Base-by-base conservation (phyloP, 805 yeast genomes). In the Ogataea henricii region DNA sequence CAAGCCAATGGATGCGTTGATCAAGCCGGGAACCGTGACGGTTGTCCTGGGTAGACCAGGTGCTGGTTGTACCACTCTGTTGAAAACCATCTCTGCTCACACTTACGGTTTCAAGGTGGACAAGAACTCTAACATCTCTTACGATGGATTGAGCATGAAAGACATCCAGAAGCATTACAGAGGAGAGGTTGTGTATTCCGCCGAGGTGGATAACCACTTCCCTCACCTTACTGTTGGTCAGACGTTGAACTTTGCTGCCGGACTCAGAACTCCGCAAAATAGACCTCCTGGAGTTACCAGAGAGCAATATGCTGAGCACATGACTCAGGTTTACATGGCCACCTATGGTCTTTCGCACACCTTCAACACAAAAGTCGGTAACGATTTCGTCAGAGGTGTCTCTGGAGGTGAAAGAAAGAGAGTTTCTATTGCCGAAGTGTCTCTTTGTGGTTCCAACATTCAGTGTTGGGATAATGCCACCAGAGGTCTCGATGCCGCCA, bases 11-110 rank as follows among this genome's bases (percentile, higher is more conserved):
- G 87, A 83, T 57, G 89, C 83, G 14, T 45, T 77, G 3, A 70
- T 82, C 46, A 69, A 68, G 43, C 82, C 87, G 3, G 89, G 89
- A 41, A 83, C 82, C 51, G 68, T 85, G 40, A 76, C 85, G 6
- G 85, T 85, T 42, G 89, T 86, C 9, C 69, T 86, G 39, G 92
- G 94, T 48, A 77, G 91, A 65, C 92, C 92, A 1, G 92, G 92
- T 59, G 80, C 89, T n/a, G 89, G 90, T 54, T 84, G 89, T 63
- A 77, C 88, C 2, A 83, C 89, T 0, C 68, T 83, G 42, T 69
- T 84, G 57, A 83, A 83, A 57, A 76, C 86, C 4, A 70, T 83
- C 33, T 70, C 84, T 32, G 63, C 82, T 29, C 78, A 81, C 45
- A 79, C 86, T 6, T 77, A 79, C 58, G 88, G 88, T 51, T 81